A percentile compares a stretch with the other conserved stretches of the same genome.
phyloP scores from a whole-genome alignment of 768 basidiomycete genomes.

The Roridomyces roridus region DNA sequence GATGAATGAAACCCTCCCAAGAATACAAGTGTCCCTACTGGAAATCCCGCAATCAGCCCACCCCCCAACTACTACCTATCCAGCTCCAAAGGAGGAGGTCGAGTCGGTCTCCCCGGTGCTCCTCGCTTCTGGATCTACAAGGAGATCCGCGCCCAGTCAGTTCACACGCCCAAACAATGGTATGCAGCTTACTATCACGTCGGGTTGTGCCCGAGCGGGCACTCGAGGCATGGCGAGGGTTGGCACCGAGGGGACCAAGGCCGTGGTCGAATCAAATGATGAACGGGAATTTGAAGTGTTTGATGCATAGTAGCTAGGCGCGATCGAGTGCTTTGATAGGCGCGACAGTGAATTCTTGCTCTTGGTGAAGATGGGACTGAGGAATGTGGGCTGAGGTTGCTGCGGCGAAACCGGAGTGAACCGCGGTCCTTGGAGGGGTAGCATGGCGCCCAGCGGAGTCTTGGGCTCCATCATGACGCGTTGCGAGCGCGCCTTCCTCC shows the following conservation, averaged over 20 bases:
- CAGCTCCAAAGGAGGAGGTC: slow-evolving; percentile 11
- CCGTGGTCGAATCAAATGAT: slow-evolving; percentile 32
- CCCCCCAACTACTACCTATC: neutral
- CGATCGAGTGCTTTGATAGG: slow-evolving; percentile 38
- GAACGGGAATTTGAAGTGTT: slow-evolving; percentile 2
- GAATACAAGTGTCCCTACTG: no score
- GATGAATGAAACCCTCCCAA: no score
- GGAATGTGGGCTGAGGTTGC: slow-evolving; percentile 23
- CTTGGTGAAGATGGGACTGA: neutral
- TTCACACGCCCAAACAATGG: slow-evolving; percentile 10
- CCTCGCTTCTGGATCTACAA: slow-evolving; percentile 11
- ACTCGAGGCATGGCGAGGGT: slow-evolving; percentile 15
- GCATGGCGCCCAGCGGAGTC: slow-evolving; percentile 28
- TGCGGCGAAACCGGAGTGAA: slow-evolving; percentile 21
- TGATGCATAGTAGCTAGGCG: slow-evolving; percentile 44
- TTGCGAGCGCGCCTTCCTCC: slow-evolving; percentile 29
- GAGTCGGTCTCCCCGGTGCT: slow-evolving; percentile 15
- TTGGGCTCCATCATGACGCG: neutral
- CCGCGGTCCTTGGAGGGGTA: slow-evolving; percentile 27
- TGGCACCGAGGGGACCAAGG: slow-evolving; percentile 34
- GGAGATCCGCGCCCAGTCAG: neutral
- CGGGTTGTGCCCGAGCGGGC: slow-evolving; percentile 20
- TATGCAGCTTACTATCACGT: slow-evolving; percentile 21
- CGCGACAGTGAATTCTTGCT: slow-evolving; percentile 1
- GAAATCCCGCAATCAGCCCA: neutral